These are phyloP conservation scores for Cladosporium cucumerinum DNA, from an alignment of 2,329 filamentous ascomycete species.

Conservation along the genomic window DNA sequence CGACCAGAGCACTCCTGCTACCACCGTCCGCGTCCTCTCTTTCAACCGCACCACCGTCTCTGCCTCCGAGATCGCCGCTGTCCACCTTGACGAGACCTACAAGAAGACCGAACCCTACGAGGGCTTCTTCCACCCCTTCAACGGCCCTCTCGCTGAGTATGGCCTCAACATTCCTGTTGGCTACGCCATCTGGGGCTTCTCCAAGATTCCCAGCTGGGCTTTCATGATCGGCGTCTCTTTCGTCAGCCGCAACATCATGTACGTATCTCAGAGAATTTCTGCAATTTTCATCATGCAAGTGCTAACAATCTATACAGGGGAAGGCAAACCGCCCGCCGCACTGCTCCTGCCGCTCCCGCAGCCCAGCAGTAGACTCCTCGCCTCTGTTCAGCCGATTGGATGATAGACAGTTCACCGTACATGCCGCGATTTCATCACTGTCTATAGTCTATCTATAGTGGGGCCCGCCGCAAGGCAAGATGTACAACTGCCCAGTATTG, in stretches of 20 bases:
- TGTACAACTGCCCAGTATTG: not conserved
- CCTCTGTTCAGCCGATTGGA: not conserved
- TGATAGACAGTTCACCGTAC: not conserved
- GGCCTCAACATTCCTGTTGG: constrained; percentile 61
- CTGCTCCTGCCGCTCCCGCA: constrained; percentile 6
- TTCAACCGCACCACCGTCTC: constrained; percentile 69
- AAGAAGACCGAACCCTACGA: constrained; percentile 53
- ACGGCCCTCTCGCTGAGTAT: constrained; percentile 63
- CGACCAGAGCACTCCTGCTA: constrained; percentile 60
- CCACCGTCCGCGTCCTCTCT: constrained; percentile 62
- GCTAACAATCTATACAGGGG: constrained; percentile 15
- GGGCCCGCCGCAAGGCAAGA: not conserved
- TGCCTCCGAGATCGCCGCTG: constrained; percentile 58
- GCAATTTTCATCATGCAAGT: not conserved
- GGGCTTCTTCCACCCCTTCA: constrained; percentile 72
- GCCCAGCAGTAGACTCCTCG: not conserved
- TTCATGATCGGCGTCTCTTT: constrained; percentile 76
- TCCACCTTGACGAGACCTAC: constrained; percentile 59
- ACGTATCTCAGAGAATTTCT: constrained; percentile 39
- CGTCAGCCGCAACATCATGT: constrained; percentile 72
- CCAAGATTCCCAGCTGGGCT: constrained; percentile 63
- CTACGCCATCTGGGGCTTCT: constrained; percentile 63
- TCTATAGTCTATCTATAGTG: not conserved
- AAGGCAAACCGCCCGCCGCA: constrained; percentile 10
- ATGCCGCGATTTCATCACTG: not conserved